These are phyloP conservation scores for Gracilariopsis chorda DNA, from an alignment of 23 red algal genomes.

Conservation along the genomic window DNA sequence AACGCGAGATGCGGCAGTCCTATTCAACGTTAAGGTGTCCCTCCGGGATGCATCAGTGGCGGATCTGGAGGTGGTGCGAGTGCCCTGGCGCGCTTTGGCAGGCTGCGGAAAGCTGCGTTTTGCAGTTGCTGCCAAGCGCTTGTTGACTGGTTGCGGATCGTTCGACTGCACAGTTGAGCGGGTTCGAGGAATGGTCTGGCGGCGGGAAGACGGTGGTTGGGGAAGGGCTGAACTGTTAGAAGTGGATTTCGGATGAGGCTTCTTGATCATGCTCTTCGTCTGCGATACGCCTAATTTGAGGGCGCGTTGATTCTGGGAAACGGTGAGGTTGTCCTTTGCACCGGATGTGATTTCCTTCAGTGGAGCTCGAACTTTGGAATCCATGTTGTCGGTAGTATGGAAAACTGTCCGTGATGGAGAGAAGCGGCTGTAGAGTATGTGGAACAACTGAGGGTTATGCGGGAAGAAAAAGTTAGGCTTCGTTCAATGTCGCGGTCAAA, in stretches of 20 bases:
- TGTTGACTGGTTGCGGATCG: background rate
- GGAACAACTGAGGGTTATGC: no score
- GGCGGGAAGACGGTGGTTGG: background rate
- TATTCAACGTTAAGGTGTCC: background rate
- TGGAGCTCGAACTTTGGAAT: background rate
- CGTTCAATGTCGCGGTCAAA: no score
- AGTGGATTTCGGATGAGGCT: background rate
- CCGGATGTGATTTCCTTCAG: background rate
- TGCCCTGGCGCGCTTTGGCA: background rate
- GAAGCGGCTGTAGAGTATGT: no score
- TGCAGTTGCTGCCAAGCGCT: background rate
- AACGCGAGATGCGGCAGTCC: background rate
- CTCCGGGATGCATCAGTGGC: background rate
- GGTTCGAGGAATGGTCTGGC: background rate
- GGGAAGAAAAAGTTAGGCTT: no score
- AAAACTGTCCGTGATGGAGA: no score
- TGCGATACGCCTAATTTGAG: background rate
- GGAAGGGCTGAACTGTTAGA: background rate
- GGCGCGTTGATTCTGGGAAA: background rate
- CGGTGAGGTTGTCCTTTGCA: background rate
- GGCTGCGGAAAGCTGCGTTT: background rate
- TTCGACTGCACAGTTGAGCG: background rate
- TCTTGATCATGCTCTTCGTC: constrained; percentile 7
- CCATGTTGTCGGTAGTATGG: no score
- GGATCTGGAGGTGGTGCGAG: background rate